A percentile compares a stretch with the other conserved stretches of the same genome.
These are phyloP conservation scores for Eimeria acervulina DNA, from an alignment of 169 alveolate genomes.

Conservation along the genomic window DNA sequence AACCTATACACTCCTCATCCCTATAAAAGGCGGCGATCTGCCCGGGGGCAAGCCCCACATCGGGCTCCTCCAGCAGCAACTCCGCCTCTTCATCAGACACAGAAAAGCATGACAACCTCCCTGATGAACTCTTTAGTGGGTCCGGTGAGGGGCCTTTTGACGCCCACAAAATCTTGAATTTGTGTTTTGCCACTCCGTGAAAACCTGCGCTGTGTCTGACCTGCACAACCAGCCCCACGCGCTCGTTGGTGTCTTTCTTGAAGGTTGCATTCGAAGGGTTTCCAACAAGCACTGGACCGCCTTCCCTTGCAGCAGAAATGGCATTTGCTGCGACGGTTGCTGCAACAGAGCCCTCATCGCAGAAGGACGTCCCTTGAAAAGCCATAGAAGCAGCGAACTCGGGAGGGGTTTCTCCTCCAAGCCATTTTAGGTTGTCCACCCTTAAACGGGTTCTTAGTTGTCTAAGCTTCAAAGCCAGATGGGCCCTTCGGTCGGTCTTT, in stretches of 20 bases:
- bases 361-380: not conserved
- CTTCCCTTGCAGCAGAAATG: conserved; percentile 25
- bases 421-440: conserved; percentile 71
- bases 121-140: not conserved
- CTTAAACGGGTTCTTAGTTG: conserved; percentile 61
- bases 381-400: conserved; percentile 38
- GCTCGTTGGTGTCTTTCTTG: not conserved
- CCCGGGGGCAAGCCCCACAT: conserved; percentile 90
- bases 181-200: conserved; percentile 66
- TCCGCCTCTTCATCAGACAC: conserved; percentile 33
- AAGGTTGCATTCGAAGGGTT: not conserved
- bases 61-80: conserved; percentile 84
- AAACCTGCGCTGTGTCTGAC: conserved; percentile 76
- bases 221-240: conserved; percentile 27
- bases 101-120: not conserved
- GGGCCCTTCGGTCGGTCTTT: conserved; percentile 41
- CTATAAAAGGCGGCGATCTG: conserved; percentile 88
- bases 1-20: conserved; percentile 87
- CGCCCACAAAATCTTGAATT: conserved; percentile 30
- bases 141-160: not conserved
- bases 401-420: conserved; percentile 38
- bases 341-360: not conserved
- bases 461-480: conserved; percentile 61
- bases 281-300: conserved; percentile 1
- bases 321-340: conserved; percentile 66